phyloP scores from a whole-genome alignment of 257 asterid genomes.

The Nicotiana tabacum region DNA sequence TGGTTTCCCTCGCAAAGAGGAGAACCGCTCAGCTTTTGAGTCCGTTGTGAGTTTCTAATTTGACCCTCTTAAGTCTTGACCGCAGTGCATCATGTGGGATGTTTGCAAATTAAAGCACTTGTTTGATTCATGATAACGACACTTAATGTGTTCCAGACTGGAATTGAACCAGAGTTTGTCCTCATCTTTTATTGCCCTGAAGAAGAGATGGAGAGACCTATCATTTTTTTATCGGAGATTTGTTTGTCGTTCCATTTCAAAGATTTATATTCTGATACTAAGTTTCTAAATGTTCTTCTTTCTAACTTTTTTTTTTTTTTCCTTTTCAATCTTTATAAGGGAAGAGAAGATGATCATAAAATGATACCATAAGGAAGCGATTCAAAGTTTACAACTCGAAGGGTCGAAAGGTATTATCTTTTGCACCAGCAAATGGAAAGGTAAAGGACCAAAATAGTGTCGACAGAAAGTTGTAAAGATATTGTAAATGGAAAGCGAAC shows the following conservation, averaged over 20 bases:
- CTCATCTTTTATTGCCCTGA: background rate
- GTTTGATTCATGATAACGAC: background rate
- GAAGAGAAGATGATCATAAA: background rate
- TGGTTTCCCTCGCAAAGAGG: conserved; percentile 3
- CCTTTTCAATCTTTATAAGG: too few species aligned
- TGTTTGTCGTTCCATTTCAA: background rate
- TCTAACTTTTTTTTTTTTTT: background rate
- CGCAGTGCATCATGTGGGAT: background rate
- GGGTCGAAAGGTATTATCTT: too few species aligned
- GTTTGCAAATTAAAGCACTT: background rate
- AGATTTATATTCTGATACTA: background rate
- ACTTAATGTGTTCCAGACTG: background rate
- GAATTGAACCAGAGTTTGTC: background rate
- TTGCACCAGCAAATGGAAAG: too few species aligned
- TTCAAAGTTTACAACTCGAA: background rate
- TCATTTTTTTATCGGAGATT: background rate
- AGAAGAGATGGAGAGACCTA: background rate
- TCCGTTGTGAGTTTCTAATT: background rate
- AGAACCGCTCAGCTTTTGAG: background rate
- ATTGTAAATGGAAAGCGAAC: too few species aligned
- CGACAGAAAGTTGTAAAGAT: too few species aligned
- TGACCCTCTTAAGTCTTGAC: background rate
- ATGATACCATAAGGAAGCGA: background rate
- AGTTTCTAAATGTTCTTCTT: background rate
- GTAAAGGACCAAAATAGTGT: too few species aligned